Base-by-base conservation (phyloP, 75 land plant species). In the Ceratopteris richardii region DNA sequence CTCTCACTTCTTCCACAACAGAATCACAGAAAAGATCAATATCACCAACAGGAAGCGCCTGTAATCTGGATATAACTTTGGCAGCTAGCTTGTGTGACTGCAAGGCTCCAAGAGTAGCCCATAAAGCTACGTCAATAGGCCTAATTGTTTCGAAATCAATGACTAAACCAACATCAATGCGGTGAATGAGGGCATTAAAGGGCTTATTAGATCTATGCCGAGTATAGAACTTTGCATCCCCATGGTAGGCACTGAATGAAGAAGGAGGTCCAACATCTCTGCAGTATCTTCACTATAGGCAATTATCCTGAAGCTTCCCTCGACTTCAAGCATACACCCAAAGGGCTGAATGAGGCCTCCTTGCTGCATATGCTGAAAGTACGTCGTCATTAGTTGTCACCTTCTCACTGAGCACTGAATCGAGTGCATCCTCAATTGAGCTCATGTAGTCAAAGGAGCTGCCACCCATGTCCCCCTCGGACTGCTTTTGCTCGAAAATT, bases 11-110 rank as follows among this genome's bases (percentile, higher is more conserved):
- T 61, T 84, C 84, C 26, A 90, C 98, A 19, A 90, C 96, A 13
- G 98, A 71, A 59, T 94, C 91, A 37, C 98, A 94, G 31, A 95
- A 77, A 16, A 94, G 82, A n/a, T 74, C 77, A 25, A 86, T 75
- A 54, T 86, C 91, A 1, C 96, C 98, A 9, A 88, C 89, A 0
- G 98, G 88, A n/a, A 94, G 80, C 0, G 98, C 61, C 65, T 94
- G 98, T 25, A 94, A 66, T 13, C 84, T 71, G 0, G 98, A 86
- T 31, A 90, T 90, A 0, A 92, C 96, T 18, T 95, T 75, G 6
- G 88, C 96, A 18, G 98, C 98, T 16, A 94, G 72, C 68, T 84
- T 95, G 72, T 95, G 99, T 0, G 97, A 90, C 63, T 90, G 99
- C 6, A 95, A 73, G 14, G 97, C 86, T 1, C 99, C 99, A 1